A percentile compares a stretch with the other conserved stretches of the same genome.
Evolutionary conservation across 768 basidiomycete species (phyloP).

Genomic region (Russula vinacea): DNA sequence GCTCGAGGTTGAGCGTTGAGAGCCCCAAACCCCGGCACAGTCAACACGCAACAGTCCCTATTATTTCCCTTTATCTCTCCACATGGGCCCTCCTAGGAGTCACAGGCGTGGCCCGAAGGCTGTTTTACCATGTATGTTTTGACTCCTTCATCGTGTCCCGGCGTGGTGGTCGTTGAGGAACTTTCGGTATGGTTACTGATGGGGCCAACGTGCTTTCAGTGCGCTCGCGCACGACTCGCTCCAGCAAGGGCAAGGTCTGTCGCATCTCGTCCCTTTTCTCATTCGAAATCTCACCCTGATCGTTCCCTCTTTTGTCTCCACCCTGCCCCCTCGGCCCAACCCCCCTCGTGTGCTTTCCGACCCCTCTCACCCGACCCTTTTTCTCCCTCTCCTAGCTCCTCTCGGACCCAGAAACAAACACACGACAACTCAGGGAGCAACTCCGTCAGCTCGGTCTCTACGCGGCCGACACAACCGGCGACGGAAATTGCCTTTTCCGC

Average conservation of each 20-base stretch:
- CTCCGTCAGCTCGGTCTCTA: conserved; percentile 78
- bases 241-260: conserved; percentile 54
- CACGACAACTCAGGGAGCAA: conserved; percentile 64
- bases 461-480: conserved; percentile 80
- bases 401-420: conserved; percentile 61
- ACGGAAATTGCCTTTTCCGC: conserved; percentile 93
- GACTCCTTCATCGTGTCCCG: background rate
- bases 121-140: conserved; percentile 25
- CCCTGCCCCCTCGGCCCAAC: background rate
- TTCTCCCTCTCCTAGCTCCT: conserved; percentile 37
- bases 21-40: conserved; percentile 25
- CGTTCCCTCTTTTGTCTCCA: conserved; percentile 1
- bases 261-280: conserved; percentile 17
- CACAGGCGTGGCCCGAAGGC: conserved; percentile 27
- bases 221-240: conserved; percentile 57
- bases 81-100: conserved; percentile 28
- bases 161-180: conserved; percentile 1
- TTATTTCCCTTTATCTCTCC: conserved; percentile 17
- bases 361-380: conserved; percentile 4
- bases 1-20: background rate
- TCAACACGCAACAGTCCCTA: conserved; percentile 22
- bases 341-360: conserved; percentile 17
- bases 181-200: conserved; percentile 29
- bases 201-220: conserved; percentile 38
- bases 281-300: conserved; percentile 9